Evolutionary conservation across 352 stramenopile genomes (phyloP), one percentile per base, ranked within the genome.

Genomic region (Pythium phragmiticola): DNA sequence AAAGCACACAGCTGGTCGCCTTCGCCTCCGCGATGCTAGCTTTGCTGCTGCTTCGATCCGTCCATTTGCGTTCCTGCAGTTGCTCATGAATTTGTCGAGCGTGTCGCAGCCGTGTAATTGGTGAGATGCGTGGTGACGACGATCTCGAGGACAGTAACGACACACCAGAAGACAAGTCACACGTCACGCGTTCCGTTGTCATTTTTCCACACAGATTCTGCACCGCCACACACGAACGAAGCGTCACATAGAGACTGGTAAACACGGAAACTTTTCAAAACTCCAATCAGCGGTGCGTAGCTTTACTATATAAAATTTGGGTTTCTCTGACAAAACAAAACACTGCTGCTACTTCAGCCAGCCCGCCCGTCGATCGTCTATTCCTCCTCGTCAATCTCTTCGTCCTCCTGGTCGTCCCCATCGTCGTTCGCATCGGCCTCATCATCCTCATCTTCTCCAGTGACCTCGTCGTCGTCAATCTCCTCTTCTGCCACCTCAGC

Each of bases 401-500:
- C 70, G 33, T 74, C 66, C 2, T 81, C 61, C 2, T 80, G 60
- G 45, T 66, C 39, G 39, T 75, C 65, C 14, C 68, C 65, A 49
- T 65, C 60, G 43, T 72, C 61, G 2, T 70, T 61, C 0, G 73
- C 70, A 36, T 21, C 34, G 28, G 65, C 62, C 58, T 72, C 62
- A 16, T 79, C 69, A 34, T 75, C 65, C 3, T 82, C 77, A 37
- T 68, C 14, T 36, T 74, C 65, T 26, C 68, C 66, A 48, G 59
- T 63, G 7, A 58, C 65, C 12, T 73, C 63, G 7, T 72, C 65
- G 0, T 76, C 70, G 1, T 77, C 70, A 8, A 69, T 56, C 12
- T 71, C 71, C 16, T 78, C 74, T 7, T 65, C 68, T 1, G 85
- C 73, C 1, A 64, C 68, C 41, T 67, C 72, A 7, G 67, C 73